Evolutionary conservation across 352 stramenopile species (phyloP), one percentile per base, ranked within the genome.

Genomic region (Thraustochytrium striatum): DNA sequence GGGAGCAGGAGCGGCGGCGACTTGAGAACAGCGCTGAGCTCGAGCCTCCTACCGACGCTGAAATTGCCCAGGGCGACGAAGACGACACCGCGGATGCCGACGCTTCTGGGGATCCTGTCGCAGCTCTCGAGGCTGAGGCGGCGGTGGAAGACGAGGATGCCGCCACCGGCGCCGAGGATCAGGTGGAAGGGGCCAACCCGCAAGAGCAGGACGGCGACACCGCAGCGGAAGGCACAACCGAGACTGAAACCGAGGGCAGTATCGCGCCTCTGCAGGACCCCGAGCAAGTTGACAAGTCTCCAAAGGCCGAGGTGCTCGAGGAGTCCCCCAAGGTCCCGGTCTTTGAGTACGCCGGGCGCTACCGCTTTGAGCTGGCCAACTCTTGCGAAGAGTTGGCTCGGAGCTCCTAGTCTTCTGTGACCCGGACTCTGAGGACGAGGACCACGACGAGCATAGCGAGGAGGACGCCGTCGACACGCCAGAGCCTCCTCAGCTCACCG

Each of bases 311-410:
- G 5, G 39, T 13, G 13, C 5, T 47, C 39, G 39, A 47, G 39
- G 87, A 87, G 28, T 87, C 87, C 25, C 53, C 83, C 2, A 86
- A 90, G 61, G 88, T 93, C 53, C 84, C 88, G 8, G 58, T 83
- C 28, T 85, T 85, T 16, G 88, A 87, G 2, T 72, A 84, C 7
- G 85, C 81, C 25, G 87, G 94, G 59, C 79, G 81, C 0, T n/a
- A 81, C 0, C n/a, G 85, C 21, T 89, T 91, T 58, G 81, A 87
- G 1, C 61, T 81, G 13, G 72, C 85, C 2, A 57, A 93, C 28
- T 87, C 39, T 5, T 13, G 87, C 35, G 43, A 75, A 1, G 85
- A 84, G 2, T 90, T 93, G 87, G 0, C 72, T 81, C 85, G 38
- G 82, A 65, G 53, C 84, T 81, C 16, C 44, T 41, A 50, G 53